Percentiles rank a stretch among this genome's conserved stretches.
phyloP scores from a whole-genome alignment of 2,329 filamentous ascomycete genomes.

The Aspergillus sp. region DNA sequence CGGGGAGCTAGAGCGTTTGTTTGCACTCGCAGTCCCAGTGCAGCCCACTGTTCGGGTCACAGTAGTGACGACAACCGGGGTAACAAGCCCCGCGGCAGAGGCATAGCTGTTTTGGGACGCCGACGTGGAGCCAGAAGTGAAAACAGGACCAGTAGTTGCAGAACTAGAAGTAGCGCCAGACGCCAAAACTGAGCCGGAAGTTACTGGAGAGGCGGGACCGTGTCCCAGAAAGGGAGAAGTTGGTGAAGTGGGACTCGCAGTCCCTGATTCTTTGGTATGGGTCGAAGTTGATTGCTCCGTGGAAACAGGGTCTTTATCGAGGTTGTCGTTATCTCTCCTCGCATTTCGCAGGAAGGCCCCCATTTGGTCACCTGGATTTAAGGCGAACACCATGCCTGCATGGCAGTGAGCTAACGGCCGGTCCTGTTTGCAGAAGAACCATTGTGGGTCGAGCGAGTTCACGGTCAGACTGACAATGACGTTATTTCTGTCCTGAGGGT shows the following conservation, averaged over 20 bases:
- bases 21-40: neutral
- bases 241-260: neutral
- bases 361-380: conserved; percentile 25
- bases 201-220: neutral
- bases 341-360: conserved; percentile 16
- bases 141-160: neutral
- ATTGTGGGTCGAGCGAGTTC: conserved; percentile 20
- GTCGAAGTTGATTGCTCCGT: neutral
- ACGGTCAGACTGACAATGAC: conserved; percentile 17
- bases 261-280: neutral
- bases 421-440: conserved; percentile 27
- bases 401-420: conserved; percentile 20
- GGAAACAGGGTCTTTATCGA: neutral
- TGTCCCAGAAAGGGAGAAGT: neutral
- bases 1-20: neutral
- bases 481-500: conserved; percentile 11
- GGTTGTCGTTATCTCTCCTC: neutral
- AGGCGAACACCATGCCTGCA: conserved; percentile 28
- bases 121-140: neutral
- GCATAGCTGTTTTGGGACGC: neutral
- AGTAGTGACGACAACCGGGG: neutral
- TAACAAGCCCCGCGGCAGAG: neutral
- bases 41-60: neutral
- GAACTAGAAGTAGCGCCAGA: neutral
- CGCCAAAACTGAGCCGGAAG: neutral